phyloP scores from a whole-genome alignment of 805 yeast genomes.

The Candida orba region DNA sequence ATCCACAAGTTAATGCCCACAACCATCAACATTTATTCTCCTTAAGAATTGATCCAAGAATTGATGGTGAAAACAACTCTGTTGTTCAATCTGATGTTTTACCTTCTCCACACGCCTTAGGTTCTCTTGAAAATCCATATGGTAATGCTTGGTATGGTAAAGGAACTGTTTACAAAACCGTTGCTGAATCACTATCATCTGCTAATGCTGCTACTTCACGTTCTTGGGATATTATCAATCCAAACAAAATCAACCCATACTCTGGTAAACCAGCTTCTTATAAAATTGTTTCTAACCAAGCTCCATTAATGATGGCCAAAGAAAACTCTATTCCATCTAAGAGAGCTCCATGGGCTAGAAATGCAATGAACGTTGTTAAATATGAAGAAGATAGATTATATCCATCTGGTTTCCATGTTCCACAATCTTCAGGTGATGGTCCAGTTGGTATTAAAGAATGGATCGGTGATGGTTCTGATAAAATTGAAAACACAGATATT shows the following conservation, averaged over 20 bases:
- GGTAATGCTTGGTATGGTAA: conserved; percentile 72
- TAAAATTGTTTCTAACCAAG: conserved; percentile 69
- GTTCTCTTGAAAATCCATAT: conserved; percentile 63
- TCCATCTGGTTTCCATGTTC: conserved; percentile 76
- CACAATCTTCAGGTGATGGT: conserved; percentile 70
- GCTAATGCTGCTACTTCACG: conserved; percentile 57
- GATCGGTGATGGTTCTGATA: conserved; percentile 55
- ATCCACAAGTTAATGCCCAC: conserved; percentile 77
- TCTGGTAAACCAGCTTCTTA: conserved; percentile 72
- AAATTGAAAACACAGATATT: conserved; percentile 61
- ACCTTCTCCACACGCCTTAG: conserved; percentile 51
- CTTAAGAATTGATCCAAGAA: conserved; percentile 70
- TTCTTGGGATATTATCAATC: conserved; percentile 75
- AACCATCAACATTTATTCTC: conserved; percentile 83
- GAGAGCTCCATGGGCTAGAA: conserved; percentile 77
- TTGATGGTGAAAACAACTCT: conserved; percentile 76
- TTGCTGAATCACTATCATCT: conserved; percentile 56
- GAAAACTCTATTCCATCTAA: conserved; percentile 68
- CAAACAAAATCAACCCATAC: conserved; percentile 55
- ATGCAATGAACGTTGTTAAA: conserved; percentile 62
- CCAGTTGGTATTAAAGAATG: conserved; percentile 58
- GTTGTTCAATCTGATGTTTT: conserved; percentile 61
- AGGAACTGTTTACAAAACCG: conserved; percentile 61
- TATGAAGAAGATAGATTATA: conserved; percentile 66
- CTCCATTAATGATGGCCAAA: conserved; percentile 67